phyloP scores from a whole-genome alignment of 2,329 filamentous ascomycete genomes.

The Pestalotiopsis sp. region DNA sequence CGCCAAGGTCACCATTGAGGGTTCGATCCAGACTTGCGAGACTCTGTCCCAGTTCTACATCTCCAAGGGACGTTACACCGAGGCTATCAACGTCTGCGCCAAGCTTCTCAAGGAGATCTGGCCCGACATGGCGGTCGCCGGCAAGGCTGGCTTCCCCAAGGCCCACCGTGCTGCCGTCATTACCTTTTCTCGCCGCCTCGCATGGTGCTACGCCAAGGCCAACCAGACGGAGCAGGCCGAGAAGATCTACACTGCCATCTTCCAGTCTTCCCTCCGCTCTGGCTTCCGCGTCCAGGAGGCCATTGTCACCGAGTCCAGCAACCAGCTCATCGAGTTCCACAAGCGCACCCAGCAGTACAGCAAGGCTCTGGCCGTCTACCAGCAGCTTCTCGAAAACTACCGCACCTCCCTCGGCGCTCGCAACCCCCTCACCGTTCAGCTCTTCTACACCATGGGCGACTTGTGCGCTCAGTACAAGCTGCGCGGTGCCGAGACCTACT shows the following conservation, averaged over 20 bases:
- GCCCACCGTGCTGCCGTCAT: slow-evolving; percentile 17
- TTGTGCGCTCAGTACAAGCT: slow-evolving; percentile 23
- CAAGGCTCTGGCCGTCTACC: slow-evolving; percentile 22
- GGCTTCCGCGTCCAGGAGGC: slow-evolving; percentile 22
- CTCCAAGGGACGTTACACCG: not conserved
- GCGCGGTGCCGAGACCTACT: slow-evolving; percentile 26
- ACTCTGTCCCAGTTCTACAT: not conserved
- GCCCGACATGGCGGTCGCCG: slow-evolving; percentile 18
- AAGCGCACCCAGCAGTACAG: slow-evolving; percentile 20
- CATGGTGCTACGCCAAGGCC: slow-evolving; percentile 18
- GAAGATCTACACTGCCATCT: slow-evolving; percentile 20
- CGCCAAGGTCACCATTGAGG: not conserved
- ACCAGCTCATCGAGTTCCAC: slow-evolving; percentile 20
- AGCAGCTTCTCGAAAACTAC: slow-evolving; percentile 21
- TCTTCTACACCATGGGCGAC: slow-evolving; percentile 21
- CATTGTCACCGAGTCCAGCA: slow-evolving; percentile 20
- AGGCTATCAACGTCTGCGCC: slow-evolving; percentile 10
- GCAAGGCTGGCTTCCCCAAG: slow-evolving; percentile 19
- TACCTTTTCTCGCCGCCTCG: slow-evolving; percentile 19
- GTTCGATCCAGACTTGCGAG: not conserved
- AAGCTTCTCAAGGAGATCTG: slow-evolving; percentile 20
- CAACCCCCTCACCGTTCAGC: slow-evolving; percentile 19
- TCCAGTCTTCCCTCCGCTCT: slow-evolving; percentile 23
- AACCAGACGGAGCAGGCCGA: slow-evolving; percentile 25
- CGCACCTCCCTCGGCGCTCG: slow-evolving; percentile 18